Conservation (phyloP, 495 filamentous ascomycete species). For the Viridothelium virens region DNA sequence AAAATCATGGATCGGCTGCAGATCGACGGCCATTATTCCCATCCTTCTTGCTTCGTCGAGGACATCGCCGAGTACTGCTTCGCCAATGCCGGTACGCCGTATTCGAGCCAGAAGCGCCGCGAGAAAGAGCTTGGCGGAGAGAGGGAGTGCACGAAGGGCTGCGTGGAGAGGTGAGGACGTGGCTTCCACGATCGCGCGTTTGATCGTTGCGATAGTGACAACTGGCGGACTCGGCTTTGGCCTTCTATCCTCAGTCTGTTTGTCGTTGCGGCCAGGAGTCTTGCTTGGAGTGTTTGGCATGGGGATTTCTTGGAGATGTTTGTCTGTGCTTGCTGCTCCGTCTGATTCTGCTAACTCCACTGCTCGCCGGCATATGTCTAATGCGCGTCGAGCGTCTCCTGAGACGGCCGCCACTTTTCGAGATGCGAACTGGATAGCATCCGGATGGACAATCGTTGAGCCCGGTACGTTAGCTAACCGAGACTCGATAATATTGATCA, state of each 20-base stretch:
- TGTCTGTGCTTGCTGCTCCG: conserved; percentile 20
- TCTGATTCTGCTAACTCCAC: conserved; percentile 91
- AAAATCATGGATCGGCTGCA: conserved; percentile 26
- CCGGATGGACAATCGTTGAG: conserved; percentile 82
- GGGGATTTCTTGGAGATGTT: conserved; percentile 31
- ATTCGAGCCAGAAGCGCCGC: conserved; percentile 69
- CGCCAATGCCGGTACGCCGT: conserved; percentile 74
- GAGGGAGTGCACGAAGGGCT: conserved; percentile 70
- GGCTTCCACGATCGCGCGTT: conserved; percentile 88
- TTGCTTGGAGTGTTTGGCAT: conserved; percentile 40
- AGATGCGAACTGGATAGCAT: conserved; percentile 93
- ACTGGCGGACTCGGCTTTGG: conserved; percentile 14
- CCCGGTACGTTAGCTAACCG: conserved; percentile 80
- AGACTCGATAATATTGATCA: conserved; percentile 95
- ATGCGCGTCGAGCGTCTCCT: conserved; percentile 82
- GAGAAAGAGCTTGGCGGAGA: conserved; percentile 76
- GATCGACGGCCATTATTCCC: conserved; percentile 50
- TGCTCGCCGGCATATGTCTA: conserved; percentile 92
- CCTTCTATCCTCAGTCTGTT: conserved; percentile 1
- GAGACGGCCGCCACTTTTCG: conserved; percentile 95
- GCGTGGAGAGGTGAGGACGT: conserved; percentile 87
- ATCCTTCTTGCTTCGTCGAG: conserved; percentile 79
- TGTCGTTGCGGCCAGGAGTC: conserved; percentile 28
- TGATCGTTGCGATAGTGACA: conserved; percentile 88
- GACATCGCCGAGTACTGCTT: conserved; percentile 84